These are phyloP conservation scores for Suillus luteus DNA, from an alignment of 768 basidiomycete genomes.

Conservation along the genomic window DNA sequence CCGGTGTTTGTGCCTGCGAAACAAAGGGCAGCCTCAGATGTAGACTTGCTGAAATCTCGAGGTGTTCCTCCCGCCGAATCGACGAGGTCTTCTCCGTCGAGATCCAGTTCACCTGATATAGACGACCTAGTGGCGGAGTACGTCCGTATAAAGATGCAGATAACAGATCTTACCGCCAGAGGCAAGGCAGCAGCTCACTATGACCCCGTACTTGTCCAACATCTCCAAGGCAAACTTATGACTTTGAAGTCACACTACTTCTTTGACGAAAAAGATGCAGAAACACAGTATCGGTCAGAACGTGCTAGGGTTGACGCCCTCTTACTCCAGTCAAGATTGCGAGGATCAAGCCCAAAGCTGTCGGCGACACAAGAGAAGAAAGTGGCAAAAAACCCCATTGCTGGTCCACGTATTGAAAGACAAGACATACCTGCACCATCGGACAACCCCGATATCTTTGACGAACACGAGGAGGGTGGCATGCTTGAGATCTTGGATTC, in stretches of 20 bases:
- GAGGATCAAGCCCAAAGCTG: conserved; percentile 25
- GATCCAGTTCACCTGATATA: conserved; percentile 38
- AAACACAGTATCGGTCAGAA: conserved; percentile 54
- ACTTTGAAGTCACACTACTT: conserved; percentile 61
- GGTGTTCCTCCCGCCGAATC: conserved; percentile 22
- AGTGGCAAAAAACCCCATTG: background rate
- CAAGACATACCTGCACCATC: conserved; percentile 7
- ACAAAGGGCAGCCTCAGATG: conserved; percentile 7
- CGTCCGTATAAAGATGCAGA: conserved; percentile 59
- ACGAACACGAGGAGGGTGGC: conserved; percentile 55
- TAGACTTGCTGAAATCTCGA: conserved; percentile 18
- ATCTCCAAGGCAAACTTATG: conserved; percentile 48
- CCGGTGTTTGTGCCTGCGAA: conserved; percentile 40
- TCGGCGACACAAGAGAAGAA: conserved; percentile 3
- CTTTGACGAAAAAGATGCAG: conserved; percentile 69
- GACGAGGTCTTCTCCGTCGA: conserved; percentile 28
- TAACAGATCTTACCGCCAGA: conserved; percentile 47
- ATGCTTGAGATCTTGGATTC: conserved; percentile 76
- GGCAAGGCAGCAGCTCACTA: conserved; percentile 26
- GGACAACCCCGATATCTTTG: conserved; percentile 48
- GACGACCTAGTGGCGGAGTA: conserved; percentile 65
- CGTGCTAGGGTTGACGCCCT: conserved; percentile 49
- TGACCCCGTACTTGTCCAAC: conserved; percentile 32
- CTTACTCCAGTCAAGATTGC: conserved; percentile 46
- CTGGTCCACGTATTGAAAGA: background rate